Percentiles rank a stretch among this genome's conserved stretches.
Evolutionary conservation across 257 asterid species (phyloP).

Genomic region (Fraxinus pennsylvanica): DNA sequence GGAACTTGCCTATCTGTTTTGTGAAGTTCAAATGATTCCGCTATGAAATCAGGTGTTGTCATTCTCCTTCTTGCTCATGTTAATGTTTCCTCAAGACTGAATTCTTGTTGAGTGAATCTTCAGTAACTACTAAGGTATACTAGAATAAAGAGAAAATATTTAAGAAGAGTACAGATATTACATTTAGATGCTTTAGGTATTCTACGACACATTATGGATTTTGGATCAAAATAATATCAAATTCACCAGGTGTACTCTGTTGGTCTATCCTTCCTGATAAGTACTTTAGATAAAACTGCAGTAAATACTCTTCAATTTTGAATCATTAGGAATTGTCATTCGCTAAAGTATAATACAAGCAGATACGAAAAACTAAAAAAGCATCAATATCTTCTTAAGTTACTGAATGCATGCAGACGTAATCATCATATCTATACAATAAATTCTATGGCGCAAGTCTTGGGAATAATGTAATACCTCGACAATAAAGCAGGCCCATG

Average conservation of each 20-base stretch:
- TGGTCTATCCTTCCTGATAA: neutral
- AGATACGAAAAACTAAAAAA: neutral
- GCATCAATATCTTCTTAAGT: neutral
- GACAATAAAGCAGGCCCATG: constrained; percentile 78
- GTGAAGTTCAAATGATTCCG: neutral
- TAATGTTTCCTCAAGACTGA: neutral
- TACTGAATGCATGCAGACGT: neutral
- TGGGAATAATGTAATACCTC: constrained; percentile 53
- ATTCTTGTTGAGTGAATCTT: neutral
- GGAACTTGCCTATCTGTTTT: neutral
- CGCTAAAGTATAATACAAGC: neutral
- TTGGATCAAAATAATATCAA: neutral
- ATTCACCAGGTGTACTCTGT: neutral
- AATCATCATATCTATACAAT: neutral
- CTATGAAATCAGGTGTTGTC: neutral
- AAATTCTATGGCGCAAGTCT: no score
- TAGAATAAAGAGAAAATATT: neutral
- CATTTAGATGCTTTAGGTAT: neutral
- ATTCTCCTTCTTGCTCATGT: neutral
- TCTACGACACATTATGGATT: neutral
- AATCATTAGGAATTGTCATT: neutral
- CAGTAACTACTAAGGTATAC: neutral
- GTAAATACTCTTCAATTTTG: neutral
- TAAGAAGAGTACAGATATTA: no score
- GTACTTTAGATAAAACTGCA: neutral